Percentiles rank a stretch among this genome's conserved stretches.
phyloP scores from a whole-genome alignment of 2,329 filamentous ascomycete species.

The Ceratocystis albifundus region DNA sequence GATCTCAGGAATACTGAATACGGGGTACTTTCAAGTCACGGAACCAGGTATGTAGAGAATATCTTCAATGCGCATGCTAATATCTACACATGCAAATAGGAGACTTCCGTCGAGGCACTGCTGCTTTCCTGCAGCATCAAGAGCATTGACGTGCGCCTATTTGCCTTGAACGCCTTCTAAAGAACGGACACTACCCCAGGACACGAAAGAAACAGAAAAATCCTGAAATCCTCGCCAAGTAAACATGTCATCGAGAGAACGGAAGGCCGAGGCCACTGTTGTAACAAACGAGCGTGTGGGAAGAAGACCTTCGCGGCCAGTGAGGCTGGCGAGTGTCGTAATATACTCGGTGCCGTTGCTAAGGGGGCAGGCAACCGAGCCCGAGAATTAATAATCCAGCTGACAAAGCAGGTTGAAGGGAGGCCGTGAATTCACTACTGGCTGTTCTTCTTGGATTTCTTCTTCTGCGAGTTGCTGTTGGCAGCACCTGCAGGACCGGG shows the following conservation, averaged over 20 bases:
- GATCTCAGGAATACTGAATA: neutral
- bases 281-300: neutral
- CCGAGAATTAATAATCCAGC: neutral
- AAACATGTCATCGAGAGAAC: neutral
- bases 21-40: neutral
- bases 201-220: neutral
- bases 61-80: neutral
- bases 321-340: neutral
- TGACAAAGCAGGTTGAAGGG: neutral
- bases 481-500: slow-evolving; percentile 41
- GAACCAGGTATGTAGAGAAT: neutral
- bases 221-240: slow-evolving; percentile 2
- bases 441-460: slow-evolving; percentile 52
- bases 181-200: slow-evolving; percentile 8
- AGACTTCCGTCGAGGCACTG: neutral
- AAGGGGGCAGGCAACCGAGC: neutral
- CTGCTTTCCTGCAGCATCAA: slow-evolving; percentile 7
- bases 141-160: neutral
- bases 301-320: neutral
- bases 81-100: neutral
- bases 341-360: neutral
- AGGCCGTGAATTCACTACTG: slow-evolving; percentile 25
- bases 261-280: neutral
- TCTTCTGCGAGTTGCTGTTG: slow-evolving; percentile 38
- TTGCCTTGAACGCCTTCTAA: slow-evolving; percentile 13